phyloP scores from a whole-genome alignment of 2,329 filamentous ascomycete genomes.

The Colletotrichum truncatum region DNA sequence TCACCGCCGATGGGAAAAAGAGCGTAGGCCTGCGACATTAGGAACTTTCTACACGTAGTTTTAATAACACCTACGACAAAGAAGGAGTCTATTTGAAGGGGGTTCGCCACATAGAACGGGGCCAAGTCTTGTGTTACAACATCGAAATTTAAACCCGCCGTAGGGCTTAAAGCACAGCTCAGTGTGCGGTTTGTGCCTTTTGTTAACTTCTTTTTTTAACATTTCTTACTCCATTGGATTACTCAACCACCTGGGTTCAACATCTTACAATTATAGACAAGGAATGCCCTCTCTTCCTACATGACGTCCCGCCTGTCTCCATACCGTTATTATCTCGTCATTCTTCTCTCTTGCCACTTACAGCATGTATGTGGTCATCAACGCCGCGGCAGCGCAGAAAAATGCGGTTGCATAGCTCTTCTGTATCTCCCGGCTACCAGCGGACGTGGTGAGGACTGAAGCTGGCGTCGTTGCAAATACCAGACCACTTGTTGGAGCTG shows the following conservation, averaged over 20 bases:
- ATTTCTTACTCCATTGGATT: neutral
- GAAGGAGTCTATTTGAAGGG: no score
- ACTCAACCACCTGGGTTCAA: neutral
- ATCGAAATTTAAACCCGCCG: no score
- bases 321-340: neutral
- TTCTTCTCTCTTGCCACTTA: neutral
- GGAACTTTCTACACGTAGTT: no score
- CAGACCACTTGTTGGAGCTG: conserved; percentile 12
- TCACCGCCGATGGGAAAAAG: no score
- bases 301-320: neutral
- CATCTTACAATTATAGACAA: neutral
- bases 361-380: neutral
- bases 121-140: no score
- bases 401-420: neutral
- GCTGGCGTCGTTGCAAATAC: conserved; percentile 14
- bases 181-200: neutral
- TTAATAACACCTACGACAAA: no score
- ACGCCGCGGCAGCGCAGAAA: neutral
- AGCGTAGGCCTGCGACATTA: no score
- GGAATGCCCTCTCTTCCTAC: neutral
- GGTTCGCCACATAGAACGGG: no score
- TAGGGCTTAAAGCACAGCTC: neutral
- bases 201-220: neutral
- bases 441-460: neutral
- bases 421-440: neutral